Evolutionary conservation across 2,329 filamentous ascomycete genomes (phyloP).

Genomic region (Fusarium sp.): DNA sequence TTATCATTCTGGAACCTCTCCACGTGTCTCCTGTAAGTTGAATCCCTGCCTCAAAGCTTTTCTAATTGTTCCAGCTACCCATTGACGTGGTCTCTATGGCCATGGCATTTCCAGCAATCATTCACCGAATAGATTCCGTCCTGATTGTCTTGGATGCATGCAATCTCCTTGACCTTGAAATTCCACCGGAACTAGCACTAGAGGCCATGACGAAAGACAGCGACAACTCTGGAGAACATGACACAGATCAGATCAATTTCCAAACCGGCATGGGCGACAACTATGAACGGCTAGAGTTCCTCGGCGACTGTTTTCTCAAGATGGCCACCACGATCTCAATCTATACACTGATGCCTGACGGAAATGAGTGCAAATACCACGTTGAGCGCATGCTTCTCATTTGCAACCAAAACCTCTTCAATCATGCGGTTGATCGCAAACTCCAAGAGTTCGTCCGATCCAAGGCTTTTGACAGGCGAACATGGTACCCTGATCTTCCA

Average conservation of each 20-base stretch:
- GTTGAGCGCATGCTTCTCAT: slow-evolving; percentile 90
- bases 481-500: slow-evolving; percentile 88
- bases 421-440: slow-evolving; percentile 74
- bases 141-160: slow-evolving; percentile 84
- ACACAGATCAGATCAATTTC: slow-evolving; percentile 74
- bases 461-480: slow-evolving; percentile 80
- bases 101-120: slow-evolving; percentile 82
- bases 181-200: slow-evolving; percentile 76
- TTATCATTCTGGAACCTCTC: slow-evolving; percentile 80
- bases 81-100: slow-evolving; percentile 75
- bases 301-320: slow-evolving; percentile 94
- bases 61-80: slow-evolving; percentile 64
- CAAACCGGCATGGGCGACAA: slow-evolving; percentile 91
- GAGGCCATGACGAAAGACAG: slow-evolving; percentile 95
- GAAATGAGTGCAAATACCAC: slow-evolving; percentile 88
- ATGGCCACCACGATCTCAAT: slow-evolving; percentile 93
- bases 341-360: slow-evolving; percentile 78
- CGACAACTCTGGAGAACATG: slow-evolving; percentile 81
- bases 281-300: slow-evolving; percentile 92
- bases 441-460: slow-evolving; percentile 82
- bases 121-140: slow-evolving; percentile 83
- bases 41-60: neutral
- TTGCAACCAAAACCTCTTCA: slow-evolving; percentile 90
- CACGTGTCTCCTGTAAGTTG: slow-evolving; percentile 76
- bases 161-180: slow-evolving; percentile 67